Evolutionary conservation across 192 early-diverging fungal genomes (phyloP).

Genomic region (Umbelopsis isabellina): DNA sequence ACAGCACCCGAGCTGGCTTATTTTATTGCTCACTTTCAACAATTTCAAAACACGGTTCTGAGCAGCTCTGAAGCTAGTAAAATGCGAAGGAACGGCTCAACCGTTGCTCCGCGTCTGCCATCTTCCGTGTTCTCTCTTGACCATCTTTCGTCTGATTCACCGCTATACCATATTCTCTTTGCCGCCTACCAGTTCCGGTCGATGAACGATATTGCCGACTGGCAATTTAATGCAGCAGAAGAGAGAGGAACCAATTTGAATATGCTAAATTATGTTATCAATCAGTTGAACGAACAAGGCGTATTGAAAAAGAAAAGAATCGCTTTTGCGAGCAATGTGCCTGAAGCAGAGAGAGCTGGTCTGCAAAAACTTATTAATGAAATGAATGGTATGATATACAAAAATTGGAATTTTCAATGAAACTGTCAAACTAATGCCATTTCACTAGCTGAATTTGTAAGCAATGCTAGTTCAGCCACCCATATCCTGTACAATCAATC

Average conservation of each 20-base stretch:
- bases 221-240: constrained; percentile 36
- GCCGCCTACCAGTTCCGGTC: constrained; percentile 36
- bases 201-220: constrained; percentile 31
- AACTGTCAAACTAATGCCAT: neutral
- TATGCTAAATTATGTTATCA: constrained; percentile 22
- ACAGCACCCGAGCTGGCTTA: constrained; percentile 37
- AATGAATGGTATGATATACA: constrained; percentile 12
- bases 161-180: constrained; percentile 32
- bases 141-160: neutral
- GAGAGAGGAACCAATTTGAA: constrained; percentile 28
- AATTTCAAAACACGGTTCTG: constrained; percentile 32
- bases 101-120: constrained; percentile 28
- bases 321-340: constrained; percentile 21
- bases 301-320: constrained; percentile 19
- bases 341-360: constrained; percentile 1
- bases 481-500: constrained; percentile 26
- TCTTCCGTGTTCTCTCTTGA: constrained; percentile 28
- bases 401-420: neutral
- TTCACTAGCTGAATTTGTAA: constrained; percentile 9
- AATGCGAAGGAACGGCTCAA: constrained; percentile 1
- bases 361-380: constrained; percentile 12
- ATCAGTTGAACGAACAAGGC: constrained; percentile 12
- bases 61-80: constrained; percentile 10
- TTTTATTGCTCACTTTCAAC: constrained; percentile 34
- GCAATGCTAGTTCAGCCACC: constrained; percentile 14